Base-by-base conservation (phyloP, 768 basidiomycete species). In the Daedalea quercina region DNA sequence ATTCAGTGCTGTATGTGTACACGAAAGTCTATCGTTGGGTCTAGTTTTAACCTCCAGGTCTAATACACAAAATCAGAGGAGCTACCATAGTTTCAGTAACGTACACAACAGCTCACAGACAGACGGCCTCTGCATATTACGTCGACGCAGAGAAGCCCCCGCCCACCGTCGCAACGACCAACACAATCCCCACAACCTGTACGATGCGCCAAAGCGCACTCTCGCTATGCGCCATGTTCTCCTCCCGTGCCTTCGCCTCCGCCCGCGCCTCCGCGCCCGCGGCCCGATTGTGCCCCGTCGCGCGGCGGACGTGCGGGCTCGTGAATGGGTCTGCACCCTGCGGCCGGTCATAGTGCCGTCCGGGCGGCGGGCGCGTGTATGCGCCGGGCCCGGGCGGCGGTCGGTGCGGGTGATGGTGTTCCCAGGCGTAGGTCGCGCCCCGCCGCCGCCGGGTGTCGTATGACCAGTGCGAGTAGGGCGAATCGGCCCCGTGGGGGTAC, bases 351-450 rank as follows among this genome's bases (percentile, higher is more conserved):
- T 46, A 48, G 37, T 54, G 55, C 23, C 43, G 40, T 33, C 58
- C 56, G 11, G 55, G 57, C 4, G 51, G 54, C 13, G 46, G 50
- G 33, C 53, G 47, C 12, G 57, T 19, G 48, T 59, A 42, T 34
- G 63, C 9, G 49, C 44, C 19, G 20, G 44, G 23, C 44, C 48
- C 43, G 50, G 60, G 59, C 25, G 56, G 34, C 9, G 60, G 57
- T 31, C 49, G 34, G 35, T 53, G 55, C 23, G 53, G 60, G 12
- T 58, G 46, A n/a, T n/a, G n/a, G 54, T 61, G 57, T 47, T 69
- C 68, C 70, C 70, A 72, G 1, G 70, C 70, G 47, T 72, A 61
- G 15, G 66, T 70, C n/a, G 70, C 70, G 35, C 67, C 68, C 8
- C 68, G 65, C 8, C 61, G 56, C 22, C 65, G 53, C 6, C 65